Percentiles rank a stretch among this genome's conserved stretches.
phyloP scores from a whole-genome alignment of 305 asterid genomes.

The Fraxinus nigra region DNA sequence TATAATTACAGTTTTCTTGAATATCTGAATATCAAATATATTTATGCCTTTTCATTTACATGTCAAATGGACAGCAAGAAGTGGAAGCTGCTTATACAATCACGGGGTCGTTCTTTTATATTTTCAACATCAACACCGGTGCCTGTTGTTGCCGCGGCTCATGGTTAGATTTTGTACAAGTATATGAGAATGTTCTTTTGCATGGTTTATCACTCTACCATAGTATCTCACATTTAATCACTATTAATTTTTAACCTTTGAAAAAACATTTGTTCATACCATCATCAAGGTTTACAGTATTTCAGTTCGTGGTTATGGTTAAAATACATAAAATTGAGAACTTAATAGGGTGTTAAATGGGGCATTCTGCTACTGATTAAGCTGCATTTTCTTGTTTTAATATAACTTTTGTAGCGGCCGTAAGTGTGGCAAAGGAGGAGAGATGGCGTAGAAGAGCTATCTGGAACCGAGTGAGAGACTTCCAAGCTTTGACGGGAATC shows the following conservation, averaged over 20 bases:
- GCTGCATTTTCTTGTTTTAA: background rate
- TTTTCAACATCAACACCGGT: slow-evolving; percentile 92
- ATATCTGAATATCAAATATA: slow-evolving; percentile 4
- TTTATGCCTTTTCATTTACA: slow-evolving; percentile 20
- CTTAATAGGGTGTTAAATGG: background rate
- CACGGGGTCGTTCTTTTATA: slow-evolving; percentile 94
- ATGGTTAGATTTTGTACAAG: slow-evolving; percentile 43
- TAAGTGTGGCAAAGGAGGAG: slow-evolving; percentile 73
- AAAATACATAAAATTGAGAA: background rate
- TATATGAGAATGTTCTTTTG: slow-evolving; percentile 2
- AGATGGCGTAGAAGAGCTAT: slow-evolving; percentile 83
- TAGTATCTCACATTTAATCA: background rate
- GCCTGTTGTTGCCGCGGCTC: slow-evolving; percentile 92
- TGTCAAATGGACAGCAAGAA: slow-evolving; percentile 61
- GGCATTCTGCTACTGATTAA: background rate
- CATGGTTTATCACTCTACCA: slow-evolving; percentile 17
- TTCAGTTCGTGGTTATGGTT: background rate
- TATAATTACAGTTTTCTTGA: background rate
- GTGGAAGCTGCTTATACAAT: slow-evolving; percentile 94
- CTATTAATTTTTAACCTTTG: background rate
- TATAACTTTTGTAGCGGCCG: slow-evolving; percentile 65
- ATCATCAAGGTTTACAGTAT: background rate
- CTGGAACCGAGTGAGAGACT: slow-evolving; percentile 64
- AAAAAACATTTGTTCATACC: background rate
- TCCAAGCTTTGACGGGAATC: slow-evolving; percentile 71